Percentiles rank a stretch among this genome's conserved stretches.
These are phyloP conservation scores for Trichoderma sp. DNA, from an alignment of 2,329 filamentous ascomycete genomes.

Conservation along the genomic window DNA sequence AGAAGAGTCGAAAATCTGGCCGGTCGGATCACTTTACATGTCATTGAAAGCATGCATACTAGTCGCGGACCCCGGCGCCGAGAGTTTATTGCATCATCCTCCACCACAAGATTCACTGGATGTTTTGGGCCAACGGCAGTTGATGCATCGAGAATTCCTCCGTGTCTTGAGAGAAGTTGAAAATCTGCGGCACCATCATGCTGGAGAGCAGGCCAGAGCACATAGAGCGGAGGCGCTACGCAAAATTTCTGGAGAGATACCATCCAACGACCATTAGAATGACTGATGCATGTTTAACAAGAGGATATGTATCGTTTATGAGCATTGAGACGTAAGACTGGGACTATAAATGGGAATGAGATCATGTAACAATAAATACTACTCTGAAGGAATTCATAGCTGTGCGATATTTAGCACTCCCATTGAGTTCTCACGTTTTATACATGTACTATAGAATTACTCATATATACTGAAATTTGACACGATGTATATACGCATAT, in stretches of 20 bases:
- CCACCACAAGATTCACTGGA: conserved; percentile 18
- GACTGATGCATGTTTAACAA: background rate
- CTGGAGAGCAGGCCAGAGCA: conserved; percentile 25
- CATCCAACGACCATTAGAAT: background rate
- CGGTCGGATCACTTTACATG: conserved; percentile 47
- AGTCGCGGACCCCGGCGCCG: conserved; percentile 55
- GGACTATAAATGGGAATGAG: background rate
- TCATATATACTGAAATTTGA: background rate
- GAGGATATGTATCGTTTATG: background rate
- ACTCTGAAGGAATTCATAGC: background rate
- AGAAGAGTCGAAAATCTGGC: conserved; percentile 53
- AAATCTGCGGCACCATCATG: conserved; percentile 27
- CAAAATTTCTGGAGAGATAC: conserved; percentile 10
- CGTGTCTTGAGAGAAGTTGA: conserved; percentile 39
- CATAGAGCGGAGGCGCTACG: conserved; percentile 26
- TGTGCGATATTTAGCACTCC: background rate
- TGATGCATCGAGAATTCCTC: conserved; percentile 39
- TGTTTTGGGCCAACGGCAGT: conserved; percentile 28
- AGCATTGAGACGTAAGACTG: background rate
- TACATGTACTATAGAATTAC: conserved; percentile 4
- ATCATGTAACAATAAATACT: background rate
- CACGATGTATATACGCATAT: background rate
- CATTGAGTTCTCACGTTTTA: background rate
- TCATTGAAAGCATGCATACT: conserved; percentile 57
- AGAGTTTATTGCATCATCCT: conserved; percentile 34